Percentiles rank a stretch among this genome's conserved stretches.
Evolutionary conservation across 2,329 filamentous ascomycete genomes (phyloP).

Genomic region (Coniella lustricola): DNA sequence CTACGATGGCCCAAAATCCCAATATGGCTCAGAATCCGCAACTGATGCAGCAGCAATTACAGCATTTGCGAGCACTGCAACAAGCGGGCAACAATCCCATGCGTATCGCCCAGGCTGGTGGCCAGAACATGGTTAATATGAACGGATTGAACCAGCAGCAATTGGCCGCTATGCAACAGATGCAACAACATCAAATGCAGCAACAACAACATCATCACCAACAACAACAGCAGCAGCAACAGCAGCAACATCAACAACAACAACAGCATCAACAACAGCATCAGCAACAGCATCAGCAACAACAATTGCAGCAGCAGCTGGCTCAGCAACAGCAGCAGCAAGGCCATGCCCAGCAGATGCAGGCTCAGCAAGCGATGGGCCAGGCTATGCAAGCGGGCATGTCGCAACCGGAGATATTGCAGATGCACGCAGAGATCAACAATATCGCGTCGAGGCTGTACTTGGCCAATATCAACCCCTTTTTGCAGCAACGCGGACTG

Average conservation of each 20-base stretch:
- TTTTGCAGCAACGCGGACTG: conserved; percentile 33
- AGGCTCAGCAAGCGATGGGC: conserved; percentile 22
- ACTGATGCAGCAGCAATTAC: conserved; percentile 30
- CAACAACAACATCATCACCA: conserved; percentile 24
- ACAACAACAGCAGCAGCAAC: conserved; percentile 23
- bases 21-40: conserved; percentile 15
- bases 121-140: conserved; percentile 24
- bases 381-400: conserved; percentile 10
- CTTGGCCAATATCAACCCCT: conserved; percentile 27
- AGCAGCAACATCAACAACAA: conserved; percentile 27
- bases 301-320: conserved; percentile 29
- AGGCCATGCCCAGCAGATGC: conserved; percentile 23
- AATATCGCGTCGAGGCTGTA: conserved; percentile 27
- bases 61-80: conserved; percentile 10
- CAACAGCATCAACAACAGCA: conserved; percentile 24
- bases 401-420: conserved; percentile 8
- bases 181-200: conserved; percentile 26
- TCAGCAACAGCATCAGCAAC: conserved; percentile 21
- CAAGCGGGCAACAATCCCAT: conserved; percentile 20
- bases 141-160: conserved; percentile 22
- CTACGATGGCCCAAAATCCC: conserved; percentile 27
- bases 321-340: conserved; percentile 26
- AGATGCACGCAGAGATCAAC: conserved; percentile 8
- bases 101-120: conserved; percentile 19
- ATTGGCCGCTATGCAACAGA: conserved; percentile 20